phyloP scores from a whole-genome alignment of 2,329 filamentous ascomycete species.

The Fusarium guadeloupense region DNA sequence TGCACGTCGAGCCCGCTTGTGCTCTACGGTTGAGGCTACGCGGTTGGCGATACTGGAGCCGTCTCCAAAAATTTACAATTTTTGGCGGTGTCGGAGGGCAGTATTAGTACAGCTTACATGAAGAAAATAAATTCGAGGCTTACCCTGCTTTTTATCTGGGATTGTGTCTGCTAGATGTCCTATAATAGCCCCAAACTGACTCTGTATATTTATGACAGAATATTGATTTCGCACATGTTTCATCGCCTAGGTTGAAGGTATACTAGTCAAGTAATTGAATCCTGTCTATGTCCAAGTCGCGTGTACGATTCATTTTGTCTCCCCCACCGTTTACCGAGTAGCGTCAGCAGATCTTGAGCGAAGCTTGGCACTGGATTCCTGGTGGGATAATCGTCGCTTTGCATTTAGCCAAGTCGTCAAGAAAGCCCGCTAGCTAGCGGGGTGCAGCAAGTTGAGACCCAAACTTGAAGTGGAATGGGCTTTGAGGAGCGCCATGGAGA shows the following conservation, averaged over 20 bases:
- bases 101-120: constrained; percentile 1
- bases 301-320: constrained; percentile 12
- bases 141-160: not conserved
- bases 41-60: constrained; percentile 29
- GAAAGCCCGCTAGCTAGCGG: not conserved
- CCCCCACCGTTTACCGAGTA: not conserved
- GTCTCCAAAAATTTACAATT: constrained; percentile 43
- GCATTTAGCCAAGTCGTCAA: constrained; percentile 12
- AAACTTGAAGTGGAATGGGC: constrained; percentile 9
- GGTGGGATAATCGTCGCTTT: not conserved
- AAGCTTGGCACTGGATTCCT: constrained; percentile 6
- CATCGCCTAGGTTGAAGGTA: too few relatives aligned
- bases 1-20: constrained; percentile 20
- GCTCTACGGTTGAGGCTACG: constrained; percentile 32
- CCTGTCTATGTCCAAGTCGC: not conserved
- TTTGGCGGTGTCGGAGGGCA: constrained; percentile 45
- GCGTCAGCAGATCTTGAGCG: constrained; percentile 3
- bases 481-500: constrained; percentile 2
- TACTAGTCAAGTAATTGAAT: not conserved
- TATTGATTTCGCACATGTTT: too few relatives aligned
- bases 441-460: not conserved
- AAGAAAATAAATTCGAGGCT: not conserved
- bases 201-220: fast-evolving
- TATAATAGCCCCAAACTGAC: not conserved
- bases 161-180: not conserved